These are phyloP conservation scores for Aspergillus tubingensis DNA, from an alignment of 2,329 filamentous ascomycete genomes.

Conservation along the genomic window DNA sequence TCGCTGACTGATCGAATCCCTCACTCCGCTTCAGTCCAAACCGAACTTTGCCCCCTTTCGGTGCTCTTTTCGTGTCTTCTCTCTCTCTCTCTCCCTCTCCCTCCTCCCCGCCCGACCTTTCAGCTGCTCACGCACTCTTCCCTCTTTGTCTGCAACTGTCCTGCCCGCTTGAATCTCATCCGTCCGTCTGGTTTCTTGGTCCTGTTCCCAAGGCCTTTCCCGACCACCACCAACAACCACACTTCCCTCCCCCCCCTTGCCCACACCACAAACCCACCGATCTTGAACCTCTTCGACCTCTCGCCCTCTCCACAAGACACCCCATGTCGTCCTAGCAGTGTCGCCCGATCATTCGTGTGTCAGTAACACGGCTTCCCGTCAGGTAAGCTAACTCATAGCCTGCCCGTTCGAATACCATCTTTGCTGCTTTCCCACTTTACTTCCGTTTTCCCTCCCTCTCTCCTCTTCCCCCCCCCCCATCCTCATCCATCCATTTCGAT, in stretches of 20 bases:
- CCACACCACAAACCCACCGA: slow-evolving; percentile 13
- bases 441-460: slow-evolving; percentile 3
- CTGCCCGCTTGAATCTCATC: slow-evolving; percentile 3
- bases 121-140: background rate
- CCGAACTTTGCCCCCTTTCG: slow-evolving; percentile 12
- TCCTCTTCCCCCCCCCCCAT: background rate
- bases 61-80: slow-evolving; percentile 7
- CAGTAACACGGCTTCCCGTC: slow-evolving; percentile 32
- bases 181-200: slow-evolving; percentile 2
- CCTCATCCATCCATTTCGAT: background rate
- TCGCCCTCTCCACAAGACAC: slow-evolving; percentile 16
- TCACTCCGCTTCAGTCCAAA: slow-evolving; percentile 11
- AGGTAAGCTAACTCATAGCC: slow-evolving; percentile 22
- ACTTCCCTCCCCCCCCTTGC: slow-evolving; percentile 3
- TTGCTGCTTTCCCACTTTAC: no score
- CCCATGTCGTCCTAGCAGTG: slow-evolving; percentile 35
- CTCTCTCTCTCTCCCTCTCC: background rate
- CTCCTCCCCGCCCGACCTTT: slow-evolving; percentile 11
- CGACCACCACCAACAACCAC: slow-evolving; percentile 1
- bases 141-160: background rate
- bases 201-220: slow-evolving; percentile 2
- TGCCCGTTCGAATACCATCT: background rate
- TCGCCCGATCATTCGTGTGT: slow-evolving; percentile 29
- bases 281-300: slow-evolving; percentile 11
- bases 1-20: slow-evolving; percentile 18